Evolutionary conservation across 2,329 filamentous ascomycete species (phyloP).

Genomic region (Arthrocladium fulminans): DNA sequence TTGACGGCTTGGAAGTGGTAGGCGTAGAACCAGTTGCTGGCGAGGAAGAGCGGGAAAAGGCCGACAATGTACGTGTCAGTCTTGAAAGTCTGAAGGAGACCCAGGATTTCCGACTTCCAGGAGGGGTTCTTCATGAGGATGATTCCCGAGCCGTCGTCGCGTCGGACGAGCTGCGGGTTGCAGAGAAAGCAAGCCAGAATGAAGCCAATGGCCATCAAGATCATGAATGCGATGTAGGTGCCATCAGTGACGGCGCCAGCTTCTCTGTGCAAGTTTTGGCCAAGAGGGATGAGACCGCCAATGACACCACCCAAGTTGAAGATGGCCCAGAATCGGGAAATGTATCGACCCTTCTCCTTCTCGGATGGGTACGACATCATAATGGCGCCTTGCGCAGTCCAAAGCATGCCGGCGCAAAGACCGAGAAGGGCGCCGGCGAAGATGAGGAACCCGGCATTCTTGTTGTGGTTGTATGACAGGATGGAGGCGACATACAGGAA

Average conservation of each 20-base stretch:
- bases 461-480: slow-evolving; percentile 33
- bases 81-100: slow-evolving; percentile 63
- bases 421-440: slow-evolving; percentile 33
- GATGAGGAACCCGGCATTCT: slow-evolving; percentile 32
- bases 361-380: slow-evolving; percentile 70
- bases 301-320: slow-evolving; percentile 81
- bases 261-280: slow-evolving; percentile 36
- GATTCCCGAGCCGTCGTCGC: slow-evolving; percentile 67
- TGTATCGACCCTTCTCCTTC: slow-evolving; percentile 67
- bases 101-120: slow-evolving; percentile 69
- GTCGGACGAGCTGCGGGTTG: slow-evolving; percentile 60
- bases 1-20: slow-evolving; percentile 74
- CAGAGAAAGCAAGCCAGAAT: slow-evolving; percentile 54
- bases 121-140: slow-evolving; percentile 87
- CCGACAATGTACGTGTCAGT: slow-evolving; percentile 64
- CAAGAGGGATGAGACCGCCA: slow-evolving; percentile 51
- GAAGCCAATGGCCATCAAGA: slow-evolving; percentile 69
- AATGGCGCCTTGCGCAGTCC: slow-evolving; percentile 34
- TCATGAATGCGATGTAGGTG: slow-evolving; percentile 80
- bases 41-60: slow-evolving; percentile 74
- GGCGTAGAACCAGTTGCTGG: slow-evolving; percentile 71
- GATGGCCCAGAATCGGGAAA: slow-evolving; percentile 80
- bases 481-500: slow-evolving; percentile 31
- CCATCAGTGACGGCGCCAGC: slow-evolving; percentile 49
- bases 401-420: slow-evolving; percentile 32